Conservation (phyloP, 176 grass and related monocot species). For the Dactylis glomerata region DNA sequence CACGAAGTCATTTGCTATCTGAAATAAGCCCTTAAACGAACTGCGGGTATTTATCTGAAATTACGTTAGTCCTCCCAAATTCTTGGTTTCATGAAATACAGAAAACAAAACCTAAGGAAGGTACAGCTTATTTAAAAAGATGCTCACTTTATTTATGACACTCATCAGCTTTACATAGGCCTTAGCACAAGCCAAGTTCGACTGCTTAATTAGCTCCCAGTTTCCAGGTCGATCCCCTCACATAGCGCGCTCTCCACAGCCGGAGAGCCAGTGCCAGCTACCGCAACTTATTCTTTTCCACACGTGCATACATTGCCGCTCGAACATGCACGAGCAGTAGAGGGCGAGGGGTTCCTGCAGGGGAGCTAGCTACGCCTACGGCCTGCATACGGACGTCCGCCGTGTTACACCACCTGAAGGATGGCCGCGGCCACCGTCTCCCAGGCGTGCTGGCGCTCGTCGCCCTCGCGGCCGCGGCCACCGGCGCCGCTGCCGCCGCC, state of each 20-base stretch:
- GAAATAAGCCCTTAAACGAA: not conserved
- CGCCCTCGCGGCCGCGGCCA: conserved; percentile 8
- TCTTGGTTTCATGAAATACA: not conserved
- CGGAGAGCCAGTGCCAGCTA: not conserved
- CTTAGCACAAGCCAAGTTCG: not conserved
- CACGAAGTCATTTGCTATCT: too few species aligned
- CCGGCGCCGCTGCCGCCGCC: not conserved
- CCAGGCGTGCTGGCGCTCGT: not conserved
- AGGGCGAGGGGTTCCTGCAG: not conserved
- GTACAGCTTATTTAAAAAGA: not conserved
- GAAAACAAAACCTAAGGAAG: not conserved
- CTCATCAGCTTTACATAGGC: not conserved
- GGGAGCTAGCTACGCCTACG: not conserved
- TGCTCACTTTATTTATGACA: not conserved
- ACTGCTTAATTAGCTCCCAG: not conserved
- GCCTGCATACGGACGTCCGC: not conserved
- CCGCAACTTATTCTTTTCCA: not conserved
- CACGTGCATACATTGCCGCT: not conserved
- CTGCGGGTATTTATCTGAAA: not conserved
- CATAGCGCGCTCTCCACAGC: not conserved
- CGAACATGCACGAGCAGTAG: not conserved
- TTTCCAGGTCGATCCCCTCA: not conserved
- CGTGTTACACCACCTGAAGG: conserved; percentile 11
- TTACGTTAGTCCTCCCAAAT: not conserved
- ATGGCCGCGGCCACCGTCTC: conserved; percentile 20